Evolutionary conservation across 441 rosid species (phyloP).

Genomic region (Omphalea diandra): DNA sequence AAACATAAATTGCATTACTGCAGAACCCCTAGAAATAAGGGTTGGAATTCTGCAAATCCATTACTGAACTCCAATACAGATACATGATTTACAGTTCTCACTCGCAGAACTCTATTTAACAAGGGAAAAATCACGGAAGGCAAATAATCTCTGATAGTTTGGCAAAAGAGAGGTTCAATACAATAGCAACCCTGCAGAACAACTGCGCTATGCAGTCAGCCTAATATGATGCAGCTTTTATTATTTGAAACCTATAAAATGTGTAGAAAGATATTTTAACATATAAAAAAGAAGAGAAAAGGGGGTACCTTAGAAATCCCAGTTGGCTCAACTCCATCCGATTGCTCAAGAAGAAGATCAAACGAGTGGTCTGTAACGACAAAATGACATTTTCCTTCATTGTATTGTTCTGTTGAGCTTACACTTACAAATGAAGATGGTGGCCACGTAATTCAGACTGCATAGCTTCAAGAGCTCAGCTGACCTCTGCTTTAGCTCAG

Average conservation of each 20-base stretch:
- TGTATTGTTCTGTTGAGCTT: constrained; percentile 82
- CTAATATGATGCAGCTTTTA: constrained; percentile 16
- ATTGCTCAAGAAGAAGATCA: not conserved
- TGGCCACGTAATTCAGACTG: no score
- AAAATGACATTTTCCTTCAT: constrained; percentile 29
- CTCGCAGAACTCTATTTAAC: no score
- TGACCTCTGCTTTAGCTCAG: constrained; percentile 65
- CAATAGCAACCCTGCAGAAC: not conserved
- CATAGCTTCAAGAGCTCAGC: constrained; percentile 78
- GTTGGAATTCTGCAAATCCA: no score
- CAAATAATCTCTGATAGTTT: not conserved
- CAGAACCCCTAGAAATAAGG: no score
- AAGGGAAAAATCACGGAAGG: not conserved
- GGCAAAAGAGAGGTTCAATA: not conserved
- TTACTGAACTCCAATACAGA: not conserved
- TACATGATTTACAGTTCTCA: not conserved
- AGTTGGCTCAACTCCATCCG: not conserved
- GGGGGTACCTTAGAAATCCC: constrained; percentile 16
- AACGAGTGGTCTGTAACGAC: constrained; percentile 12
- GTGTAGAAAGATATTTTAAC: constrained; percentile 9
- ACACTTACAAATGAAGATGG: constrained; percentile 80
- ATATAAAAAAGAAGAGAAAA: constrained; percentile 19
- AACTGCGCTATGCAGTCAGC: constrained; percentile 20
- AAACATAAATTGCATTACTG: no score
- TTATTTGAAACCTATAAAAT: constrained; percentile 8